Evolutionary conservation across 139 green algal species (phyloP).

Genomic region (Auxenochlorella pyrenoidosa): DNA sequence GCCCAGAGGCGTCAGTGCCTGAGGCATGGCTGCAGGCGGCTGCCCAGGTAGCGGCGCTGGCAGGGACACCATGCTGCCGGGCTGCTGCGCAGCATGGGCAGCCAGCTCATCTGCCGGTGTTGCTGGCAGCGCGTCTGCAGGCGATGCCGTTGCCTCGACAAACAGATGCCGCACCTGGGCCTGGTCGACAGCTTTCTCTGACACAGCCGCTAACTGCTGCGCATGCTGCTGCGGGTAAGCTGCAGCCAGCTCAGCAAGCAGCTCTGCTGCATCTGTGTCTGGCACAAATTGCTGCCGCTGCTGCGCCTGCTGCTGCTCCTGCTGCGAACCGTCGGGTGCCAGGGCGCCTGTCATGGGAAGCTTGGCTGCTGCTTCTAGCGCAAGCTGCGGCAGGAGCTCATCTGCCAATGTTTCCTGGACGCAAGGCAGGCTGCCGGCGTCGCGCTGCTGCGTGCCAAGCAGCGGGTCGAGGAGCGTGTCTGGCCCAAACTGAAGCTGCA

Average conservation of each 20-base stretch:
- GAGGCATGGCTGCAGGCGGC: not conserved
- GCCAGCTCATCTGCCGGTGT: not conserved
- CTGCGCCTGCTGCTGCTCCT: not conserved
- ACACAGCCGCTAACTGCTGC: not conserved
- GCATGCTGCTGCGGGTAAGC: not conserved
- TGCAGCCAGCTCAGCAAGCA: not conserved
- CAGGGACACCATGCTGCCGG: not conserved
- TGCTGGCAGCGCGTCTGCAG: not conserved
- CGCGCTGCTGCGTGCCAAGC: not conserved
- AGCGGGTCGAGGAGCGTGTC: not conserved
- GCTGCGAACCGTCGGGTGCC: not conserved
- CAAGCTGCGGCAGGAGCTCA: not conserved
- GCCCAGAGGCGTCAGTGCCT: not conserved
- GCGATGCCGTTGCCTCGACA: not conserved
- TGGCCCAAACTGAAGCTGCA: slow-evolving; percentile 3
- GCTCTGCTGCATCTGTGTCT: not conserved
- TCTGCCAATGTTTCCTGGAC: slow-evolving; percentile 7
- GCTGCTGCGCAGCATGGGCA: too few species aligned
- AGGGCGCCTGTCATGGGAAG: not conserved
- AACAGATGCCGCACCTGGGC: not conserved
- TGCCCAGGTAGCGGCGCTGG: not conserved
- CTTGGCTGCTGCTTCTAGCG: not conserved
- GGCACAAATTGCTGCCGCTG: not conserved
- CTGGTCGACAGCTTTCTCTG: not conserved
- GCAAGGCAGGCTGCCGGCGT: too few species aligned